Evolutionary conservation across 1,139 yeast genomes (phyloP).

Genomic region (Debaryomyces psychrophilus): DNA sequence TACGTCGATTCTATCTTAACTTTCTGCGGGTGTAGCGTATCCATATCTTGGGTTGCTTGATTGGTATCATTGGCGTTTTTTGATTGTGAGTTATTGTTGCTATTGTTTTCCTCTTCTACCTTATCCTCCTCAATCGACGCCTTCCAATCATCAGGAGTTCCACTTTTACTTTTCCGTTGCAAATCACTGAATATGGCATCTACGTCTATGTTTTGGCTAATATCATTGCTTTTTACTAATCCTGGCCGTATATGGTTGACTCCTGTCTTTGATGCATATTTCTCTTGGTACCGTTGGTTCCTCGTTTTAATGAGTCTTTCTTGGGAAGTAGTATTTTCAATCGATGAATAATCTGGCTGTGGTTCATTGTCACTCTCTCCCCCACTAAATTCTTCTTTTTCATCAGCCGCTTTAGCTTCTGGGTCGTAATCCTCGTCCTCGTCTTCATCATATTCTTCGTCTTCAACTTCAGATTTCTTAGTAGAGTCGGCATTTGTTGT

Average conservation of each 20-base stretch:
- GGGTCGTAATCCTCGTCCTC: slow-evolving; percentile 71
- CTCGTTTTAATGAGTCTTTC: slow-evolving; percentile 35
- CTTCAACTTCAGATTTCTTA: slow-evolving; percentile 11
- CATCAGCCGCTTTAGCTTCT: slow-evolving; percentile 28
- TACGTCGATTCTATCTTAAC: slow-evolving; percentile 76
- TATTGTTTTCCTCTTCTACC: slow-evolving; percentile 30
- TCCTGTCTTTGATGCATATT: slow-evolving; percentile 15
- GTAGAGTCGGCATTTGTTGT: slow-evolving; percentile 18
- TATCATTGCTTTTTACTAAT: slow-evolving; percentile 26
- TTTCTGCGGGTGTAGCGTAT: slow-evolving; percentile 41
- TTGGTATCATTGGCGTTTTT: slow-evolving; percentile 21
- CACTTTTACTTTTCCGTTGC: slow-evolving; percentile 19
- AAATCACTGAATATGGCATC: slow-evolving; percentile 38
- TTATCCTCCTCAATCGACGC: slow-evolving; percentile 25
- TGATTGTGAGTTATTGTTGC: slow-evolving; percentile 30
- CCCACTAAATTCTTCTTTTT: slow-evolving; percentile 25
- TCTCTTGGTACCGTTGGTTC: slow-evolving; percentile 32
- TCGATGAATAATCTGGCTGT: slow-evolving; percentile 38
- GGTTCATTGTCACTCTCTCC: slow-evolving; percentile 27
- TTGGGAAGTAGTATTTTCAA: slow-evolving; percentile 36
- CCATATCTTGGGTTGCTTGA: slow-evolving; percentile 26
- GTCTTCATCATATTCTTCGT: slow-evolving; percentile 52
- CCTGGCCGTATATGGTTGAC: slow-evolving; percentile 27
- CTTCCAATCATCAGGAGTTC: slow-evolving; percentile 13
- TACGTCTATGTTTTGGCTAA: slow-evolving; percentile 34